Evolutionary conservation across 129 eudicot species (phyloP).

Genomic region (Deinandra increscens): DNA sequence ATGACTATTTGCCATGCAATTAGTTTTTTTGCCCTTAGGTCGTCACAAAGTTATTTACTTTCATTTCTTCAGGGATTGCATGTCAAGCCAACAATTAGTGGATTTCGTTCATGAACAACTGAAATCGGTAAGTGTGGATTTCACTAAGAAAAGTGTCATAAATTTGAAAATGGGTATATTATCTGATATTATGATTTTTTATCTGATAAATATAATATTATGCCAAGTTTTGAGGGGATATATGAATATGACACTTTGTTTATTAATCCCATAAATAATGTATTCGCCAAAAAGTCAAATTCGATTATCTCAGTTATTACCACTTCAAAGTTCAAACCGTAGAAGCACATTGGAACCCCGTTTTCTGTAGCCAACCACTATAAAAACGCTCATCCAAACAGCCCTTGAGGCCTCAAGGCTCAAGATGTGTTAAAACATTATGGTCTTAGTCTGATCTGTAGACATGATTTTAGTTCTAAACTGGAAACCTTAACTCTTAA

Average conservation of each 20-base stretch:
- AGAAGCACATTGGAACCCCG: background rate
- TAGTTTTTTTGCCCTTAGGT: background rate
- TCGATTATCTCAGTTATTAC: background rate
- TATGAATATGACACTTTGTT: background rate
- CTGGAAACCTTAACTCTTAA: background rate
- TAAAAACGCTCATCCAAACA: background rate
- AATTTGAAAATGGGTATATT: too few relatives aligned
- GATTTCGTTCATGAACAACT: slow-evolving; percentile 74
- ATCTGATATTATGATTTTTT: too few relatives aligned
- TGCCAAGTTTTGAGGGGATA: too few relatives aligned
- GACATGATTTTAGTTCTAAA: background rate
- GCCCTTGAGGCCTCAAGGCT: background rate
- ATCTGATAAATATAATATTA: too few relatives aligned
- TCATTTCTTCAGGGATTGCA: slow-evolving; percentile 76
- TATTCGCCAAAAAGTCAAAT: background rate
- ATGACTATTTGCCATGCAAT: background rate
- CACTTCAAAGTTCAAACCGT: background rate
- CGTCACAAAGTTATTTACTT: slow-evolving; percentile 17
- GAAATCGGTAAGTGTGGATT: slow-evolving; percentile 49
- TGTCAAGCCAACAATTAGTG: slow-evolving; percentile 91
- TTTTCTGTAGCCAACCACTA: background rate
- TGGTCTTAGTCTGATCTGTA: background rate
- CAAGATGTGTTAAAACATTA: background rate
- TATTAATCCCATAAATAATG: background rate
- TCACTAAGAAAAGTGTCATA: background rate